phyloP scores from a whole-genome alignment of 495 filamentous ascomycete genomes.

The Penicillium subrubescens region DNA sequence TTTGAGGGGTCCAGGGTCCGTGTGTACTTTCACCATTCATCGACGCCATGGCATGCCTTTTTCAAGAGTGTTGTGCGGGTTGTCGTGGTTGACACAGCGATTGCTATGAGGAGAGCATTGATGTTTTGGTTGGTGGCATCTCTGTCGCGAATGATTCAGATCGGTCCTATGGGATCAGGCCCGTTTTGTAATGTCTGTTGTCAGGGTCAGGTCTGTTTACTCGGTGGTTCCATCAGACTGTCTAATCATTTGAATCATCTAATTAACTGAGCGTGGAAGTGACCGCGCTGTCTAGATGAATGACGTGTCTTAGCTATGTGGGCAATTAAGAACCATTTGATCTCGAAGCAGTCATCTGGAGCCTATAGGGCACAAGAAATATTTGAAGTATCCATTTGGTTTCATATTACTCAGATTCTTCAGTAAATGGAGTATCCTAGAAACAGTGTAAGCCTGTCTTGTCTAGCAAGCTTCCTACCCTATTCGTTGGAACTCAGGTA shows the following conservation, averaged over 20 bases:
- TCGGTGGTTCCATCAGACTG: background rate
- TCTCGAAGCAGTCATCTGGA: background rate
- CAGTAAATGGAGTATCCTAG: background rate
- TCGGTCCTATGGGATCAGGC: background rate
- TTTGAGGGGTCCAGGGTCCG: background rate
- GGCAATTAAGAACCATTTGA: background rate
- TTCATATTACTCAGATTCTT: background rate
- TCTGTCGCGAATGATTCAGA: background rate
- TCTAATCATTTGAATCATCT: no score
- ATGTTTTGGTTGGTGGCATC: background rate
- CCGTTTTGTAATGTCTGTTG: background rate
- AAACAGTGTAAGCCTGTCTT: background rate
- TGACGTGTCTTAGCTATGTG: background rate
- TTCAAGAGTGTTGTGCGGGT: background rate
- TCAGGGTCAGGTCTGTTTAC: background rate
- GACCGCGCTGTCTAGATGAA: background rate
- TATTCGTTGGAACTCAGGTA: no score
- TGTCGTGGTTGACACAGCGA: background rate
- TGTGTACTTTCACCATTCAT: background rate
- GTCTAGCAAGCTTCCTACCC: no score
- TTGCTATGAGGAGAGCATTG: background rate
- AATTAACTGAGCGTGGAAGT: background rate
- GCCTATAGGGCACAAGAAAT: background rate
- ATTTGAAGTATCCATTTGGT: background rate
- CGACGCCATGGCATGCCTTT: background rate